Percentiles rank a stretch among this genome's conserved stretches.
Conservation (phyloP, 257 asterid species). For the Handroanthus guayacan region DNA sequence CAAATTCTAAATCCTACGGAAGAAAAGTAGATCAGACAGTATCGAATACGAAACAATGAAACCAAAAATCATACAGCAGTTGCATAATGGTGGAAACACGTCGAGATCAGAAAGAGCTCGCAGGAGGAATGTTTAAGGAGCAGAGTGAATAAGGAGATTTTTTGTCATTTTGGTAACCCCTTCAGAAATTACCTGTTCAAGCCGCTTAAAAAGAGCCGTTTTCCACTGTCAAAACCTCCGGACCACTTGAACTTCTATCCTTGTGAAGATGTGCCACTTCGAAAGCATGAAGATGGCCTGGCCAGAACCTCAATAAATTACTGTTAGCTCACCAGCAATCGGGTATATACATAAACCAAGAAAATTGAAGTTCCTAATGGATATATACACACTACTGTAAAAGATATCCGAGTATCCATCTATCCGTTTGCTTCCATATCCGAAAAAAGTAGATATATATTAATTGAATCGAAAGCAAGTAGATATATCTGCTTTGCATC, state of each 20-base stretch:
- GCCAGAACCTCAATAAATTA: conserved; percentile 36
- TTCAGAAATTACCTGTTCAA: conserved; percentile 67
- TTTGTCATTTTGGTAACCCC: conserved; percentile 2
- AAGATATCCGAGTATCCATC: too few species aligned
- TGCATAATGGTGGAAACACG: neutral
- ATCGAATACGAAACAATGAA: neutral
- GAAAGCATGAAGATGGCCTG: conserved; percentile 95
- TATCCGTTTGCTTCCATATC: too few species aligned
- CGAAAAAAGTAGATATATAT: too few species aligned
- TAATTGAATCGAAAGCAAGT: too few species aligned
- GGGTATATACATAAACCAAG: neutral
- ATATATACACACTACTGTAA: neutral
- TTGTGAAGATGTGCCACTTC: conserved; percentile 86
- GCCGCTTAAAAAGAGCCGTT: conserved; percentile 93
- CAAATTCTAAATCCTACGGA: conserved; percentile 79
- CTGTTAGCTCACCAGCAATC: neutral
- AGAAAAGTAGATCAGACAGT: neutral
- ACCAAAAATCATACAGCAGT: too few species aligned
- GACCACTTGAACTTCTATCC: conserved; percentile 90
- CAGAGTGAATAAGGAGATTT: too few species aligned
- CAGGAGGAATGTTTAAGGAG: too few species aligned
- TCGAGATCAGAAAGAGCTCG: too few species aligned
- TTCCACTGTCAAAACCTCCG: conserved; percentile 95
- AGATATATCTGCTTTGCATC: too few species aligned
- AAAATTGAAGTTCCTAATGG: neutral